Evolutionary conservation across 345 rosid species (phyloP), one percentile per base, ranked within the genome.

Genomic region (Acer negundo): DNA sequence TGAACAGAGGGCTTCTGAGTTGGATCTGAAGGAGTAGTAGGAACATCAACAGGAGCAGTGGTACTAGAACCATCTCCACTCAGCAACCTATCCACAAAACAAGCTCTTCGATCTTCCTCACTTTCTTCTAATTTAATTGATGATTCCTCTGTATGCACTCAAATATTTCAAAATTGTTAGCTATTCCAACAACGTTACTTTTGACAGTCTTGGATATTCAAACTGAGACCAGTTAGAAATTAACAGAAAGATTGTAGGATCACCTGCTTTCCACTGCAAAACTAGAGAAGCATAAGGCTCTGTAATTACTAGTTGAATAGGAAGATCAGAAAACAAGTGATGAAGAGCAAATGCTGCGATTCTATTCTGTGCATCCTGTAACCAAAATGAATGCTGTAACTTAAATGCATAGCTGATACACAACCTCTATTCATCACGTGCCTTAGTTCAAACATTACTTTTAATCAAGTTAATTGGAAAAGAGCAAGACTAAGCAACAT

Each of bases 331-430:
- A 85, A 95, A 93, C 28, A 95, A 79, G 78, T 88, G 87, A 81
- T 86, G 84, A 70, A 95, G 93, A 76, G 98, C 91, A 80, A 86
- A 89, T 77, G 97, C 89, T 10, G 98, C 97, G 69, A 88, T 89
- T 84, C 84, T 88, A 68, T 93, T 95, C 83, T 95, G 98, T 77
- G 94, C 97, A 85, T 92, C 98, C 97, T 95, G 91, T 70, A 75
- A 79, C 72, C 55, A 76, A 67, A 77, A 67, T 78, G 78, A 70
- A 62, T 23, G 13, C 65, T 58, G 49, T 44, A 76, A 73, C 38
- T 47, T 55, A 68, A 42, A 77, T 19, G 19, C 8, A 56, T 12
- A 47, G n/a, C 1, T 28, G 17, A n/a, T 67, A 53, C 16, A 56
- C n/a, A 13, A 70, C 58, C 61, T 28, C 56, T 42, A 69, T 24